These are phyloP conservation scores for Panaeolus papilionaceus DNA, from an alignment of 768 basidiomycete genomes.

Conservation along the genomic window DNA sequence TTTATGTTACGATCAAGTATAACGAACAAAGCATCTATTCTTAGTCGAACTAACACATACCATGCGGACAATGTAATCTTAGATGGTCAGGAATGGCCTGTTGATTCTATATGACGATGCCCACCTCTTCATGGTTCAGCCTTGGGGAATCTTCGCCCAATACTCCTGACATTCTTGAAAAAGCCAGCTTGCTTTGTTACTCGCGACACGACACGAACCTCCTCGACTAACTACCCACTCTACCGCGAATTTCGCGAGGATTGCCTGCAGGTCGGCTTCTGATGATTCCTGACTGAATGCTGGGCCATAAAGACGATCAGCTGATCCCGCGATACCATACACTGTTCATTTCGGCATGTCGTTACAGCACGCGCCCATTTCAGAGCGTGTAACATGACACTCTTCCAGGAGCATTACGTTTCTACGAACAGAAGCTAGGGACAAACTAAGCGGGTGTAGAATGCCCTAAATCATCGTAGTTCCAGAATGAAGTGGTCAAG, in stretches of 20 bases:
- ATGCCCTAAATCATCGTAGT: neutral
- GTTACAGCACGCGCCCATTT: neutral
- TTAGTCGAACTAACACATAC: neutral
- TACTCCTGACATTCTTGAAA: neutral
- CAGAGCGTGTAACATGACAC: neutral
- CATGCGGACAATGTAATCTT: neutral
- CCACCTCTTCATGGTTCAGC: neutral
- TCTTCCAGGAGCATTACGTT: slow-evolving; percentile 1
- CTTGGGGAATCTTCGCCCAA: neutral
- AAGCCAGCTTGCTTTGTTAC: neutral
- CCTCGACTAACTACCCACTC: neutral
- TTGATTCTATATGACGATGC: neutral
- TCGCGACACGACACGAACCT: neutral
- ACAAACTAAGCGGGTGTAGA: neutral
- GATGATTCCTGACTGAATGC: neutral
- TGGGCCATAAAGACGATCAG: neutral
- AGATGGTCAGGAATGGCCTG: neutral
- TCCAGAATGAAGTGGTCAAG: neutral
- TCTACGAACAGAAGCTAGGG: neutral
- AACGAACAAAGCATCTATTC: neutral
- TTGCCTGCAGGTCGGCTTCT: neutral
- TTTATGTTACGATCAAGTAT: slow-evolving; percentile 6
- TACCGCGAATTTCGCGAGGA: neutral
- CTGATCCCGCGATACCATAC: neutral
- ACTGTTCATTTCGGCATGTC: slow-evolving; percentile 1